Base-by-base conservation (phyloP, 495 filamentous ascomycete genomes). In the Sporormia fimetaria region DNA sequence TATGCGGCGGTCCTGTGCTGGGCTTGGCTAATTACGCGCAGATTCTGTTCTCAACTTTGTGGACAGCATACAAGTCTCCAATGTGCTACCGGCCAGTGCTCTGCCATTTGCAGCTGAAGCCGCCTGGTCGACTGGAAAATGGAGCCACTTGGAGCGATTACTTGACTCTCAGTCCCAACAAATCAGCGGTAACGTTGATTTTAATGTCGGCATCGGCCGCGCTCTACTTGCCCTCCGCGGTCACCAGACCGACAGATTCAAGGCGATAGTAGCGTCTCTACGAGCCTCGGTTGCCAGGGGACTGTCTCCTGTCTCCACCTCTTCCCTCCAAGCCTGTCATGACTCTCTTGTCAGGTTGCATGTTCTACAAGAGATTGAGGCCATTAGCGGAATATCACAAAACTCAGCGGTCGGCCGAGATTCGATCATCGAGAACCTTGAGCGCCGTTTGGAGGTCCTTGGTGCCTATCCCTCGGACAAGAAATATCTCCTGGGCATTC, bases 391-490 rank as follows among this genome's bases (percentile, higher is more conserved):
- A 21, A 61, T 66, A 18, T 51, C 57, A 7, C 57, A 61, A 27
- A 44, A 58, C 18, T 57, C 58, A 10, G 59, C 67, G 21, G 64
- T 60, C 9, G 56, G 64, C 39, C 60, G 33, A 57, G 52, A 47
- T 21, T 58, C 59, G 14, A 55, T 86, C 16, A 56, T 78, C 0
- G 61, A 67, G 47, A 70, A 75, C 6, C 63, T 95, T 10, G 71
- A 79, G 50, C 72, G 79, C 26, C 80, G 92, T 6, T 63, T 96
- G 33, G 80, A 87, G 54, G 71, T 87, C 7, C 60, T 99, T 7
- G 90, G 90, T 2, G 79, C 85, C 3, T 94, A 85, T 54, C 73
- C 81, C 18, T 73, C 78, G 28, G 84, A 96, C 55, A 95, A 96
- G 58, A 88, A 96, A 58, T 94, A 94, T 53, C 61, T 99, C 18